Conservation (phyloP, 495 filamentous ascomycete genomes). For the Talaromyces adpressus region DNA sequence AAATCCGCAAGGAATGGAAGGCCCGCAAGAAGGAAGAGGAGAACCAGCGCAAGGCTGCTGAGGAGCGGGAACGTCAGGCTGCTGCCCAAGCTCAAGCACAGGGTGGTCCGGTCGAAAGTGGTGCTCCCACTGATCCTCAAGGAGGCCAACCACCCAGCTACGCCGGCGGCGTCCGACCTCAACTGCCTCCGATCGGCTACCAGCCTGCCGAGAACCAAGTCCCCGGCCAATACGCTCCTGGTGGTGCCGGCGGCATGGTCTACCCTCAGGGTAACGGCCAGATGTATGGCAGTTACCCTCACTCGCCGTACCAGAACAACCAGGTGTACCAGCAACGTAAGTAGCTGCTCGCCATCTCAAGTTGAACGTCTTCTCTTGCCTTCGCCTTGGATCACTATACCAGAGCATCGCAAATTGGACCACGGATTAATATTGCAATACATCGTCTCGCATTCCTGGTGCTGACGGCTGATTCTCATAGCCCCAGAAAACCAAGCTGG, state of each 20-base stretch:
- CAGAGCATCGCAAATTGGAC: constrained; percentile 10
- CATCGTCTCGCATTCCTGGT: constrained; percentile 11
- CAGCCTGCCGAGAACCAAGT: constrained; percentile 57
- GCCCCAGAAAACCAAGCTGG: constrained; percentile 13
- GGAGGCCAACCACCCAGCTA: constrained; percentile 50
- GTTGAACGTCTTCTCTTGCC: not conserved
- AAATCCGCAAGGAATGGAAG: constrained; percentile 99
- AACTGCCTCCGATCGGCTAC: constrained; percentile 85
- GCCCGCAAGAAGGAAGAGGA: constrained; percentile 99
- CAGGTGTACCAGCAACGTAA: constrained; percentile 77
- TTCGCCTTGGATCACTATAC: constrained; percentile 9
- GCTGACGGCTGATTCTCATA: constrained; percentile 13
- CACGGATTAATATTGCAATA: constrained; percentile 6
- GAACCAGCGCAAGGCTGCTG: constrained; percentile 76
- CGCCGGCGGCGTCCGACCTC: constrained; percentile 51
- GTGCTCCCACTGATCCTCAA: constrained; percentile 50
- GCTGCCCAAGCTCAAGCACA: constrained; percentile 41
- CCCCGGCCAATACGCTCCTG: constrained; percentile 59
- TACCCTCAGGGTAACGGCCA: constrained; percentile 56
- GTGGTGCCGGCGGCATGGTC: constrained; percentile 43
- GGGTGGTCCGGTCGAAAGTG: constrained; percentile 49
- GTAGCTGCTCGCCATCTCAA: constrained; percentile 17
- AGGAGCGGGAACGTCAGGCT: constrained; percentile 73
- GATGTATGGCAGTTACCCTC: constrained; percentile 68
- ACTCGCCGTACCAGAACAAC: constrained; percentile 67